Evolutionary conservation across 2,329 filamentous ascomycete species (phyloP), one percentile per base, ranked within the genome.

Genomic region (Cytospora mali): DNA sequence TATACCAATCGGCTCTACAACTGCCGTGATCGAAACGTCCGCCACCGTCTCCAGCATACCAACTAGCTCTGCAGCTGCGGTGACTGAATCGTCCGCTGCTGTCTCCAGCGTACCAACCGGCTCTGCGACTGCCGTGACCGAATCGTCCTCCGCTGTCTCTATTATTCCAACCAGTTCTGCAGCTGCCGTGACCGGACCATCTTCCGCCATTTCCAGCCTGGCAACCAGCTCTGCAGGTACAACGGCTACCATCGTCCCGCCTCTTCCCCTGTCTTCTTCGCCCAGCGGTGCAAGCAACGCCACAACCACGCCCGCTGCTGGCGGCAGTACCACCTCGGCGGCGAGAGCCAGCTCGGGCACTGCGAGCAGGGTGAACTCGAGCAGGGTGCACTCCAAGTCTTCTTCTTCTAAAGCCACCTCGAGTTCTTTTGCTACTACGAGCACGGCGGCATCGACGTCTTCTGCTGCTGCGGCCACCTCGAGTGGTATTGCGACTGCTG

Each of bases 401-500:
- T 65, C 39, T 6, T 39, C 48, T 7, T 6, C 7, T 23, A 9
- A 9, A n/a, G 42, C 9, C 42, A 46, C 42, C 6, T 23, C 42
- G n/a, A 23, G n/a, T 46, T 7, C 2, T 46, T 21, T 46, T 4
- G 42, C 21, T 21, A 57, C 56, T 13, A n/a, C 31, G 33, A 27
- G 42, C 6, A 62, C 59, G 27, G 25, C 9, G 21, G 52, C 42
- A 28, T 56, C 53, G 49, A 62, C 60, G n/a, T 27, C 55, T n/a
- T 65, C 39, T 6, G 29, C 48, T 7, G n/a, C 7, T 23, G n/a
- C 5, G 42, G 42, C 9, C 42, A 46, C 42, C 6, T 23, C 42
- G n/a, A 23, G n/a, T 46, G n/a, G 2, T 46, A 11, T 46, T 4
- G 42, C 21, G 18, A 57, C 56, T 13, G 72, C 71, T 18, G 73